Percentiles rank a stretch among this genome's conserved stretches.
Evolutionary conservation across 1,139 yeast genomes (phyloP).

Genomic region (Taiozyma sp.): DNA sequence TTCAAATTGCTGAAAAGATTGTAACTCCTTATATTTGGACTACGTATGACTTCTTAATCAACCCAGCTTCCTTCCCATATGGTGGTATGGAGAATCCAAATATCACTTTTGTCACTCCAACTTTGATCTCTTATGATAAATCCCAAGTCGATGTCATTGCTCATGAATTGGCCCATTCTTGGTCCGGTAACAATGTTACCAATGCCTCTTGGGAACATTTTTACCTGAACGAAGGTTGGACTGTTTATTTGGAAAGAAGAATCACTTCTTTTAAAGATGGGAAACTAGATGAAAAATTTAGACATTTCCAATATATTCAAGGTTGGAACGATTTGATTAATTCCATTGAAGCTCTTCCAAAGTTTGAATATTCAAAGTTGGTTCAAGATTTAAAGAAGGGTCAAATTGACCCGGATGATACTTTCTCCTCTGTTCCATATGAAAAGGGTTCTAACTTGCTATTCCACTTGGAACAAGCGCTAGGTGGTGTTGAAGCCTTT

Average conservation of each 20-base stretch:
- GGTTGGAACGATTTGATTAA: conserved; percentile 84
- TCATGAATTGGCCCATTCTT: conserved; percentile 88
- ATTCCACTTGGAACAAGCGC: conserved; percentile 61
- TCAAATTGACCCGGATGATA: conserved; percentile 75
- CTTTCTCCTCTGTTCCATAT: conserved; percentile 84
- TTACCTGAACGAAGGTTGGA: conserved; percentile 97
- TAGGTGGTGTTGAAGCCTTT: conserved; percentile 59
- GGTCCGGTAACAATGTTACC: conserved; percentile 90
- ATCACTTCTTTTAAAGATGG: conserved; percentile 47
- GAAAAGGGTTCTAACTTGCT: conserved; percentile 86
- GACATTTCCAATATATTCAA: conserved; percentile 80
- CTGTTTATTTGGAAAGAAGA: conserved; percentile 85
- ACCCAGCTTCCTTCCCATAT: conserved; percentile 84
- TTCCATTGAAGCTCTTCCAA: conserved; percentile 55
- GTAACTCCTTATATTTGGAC: conserved; percentile 87
- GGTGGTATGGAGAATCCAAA: conserved; percentile 98
- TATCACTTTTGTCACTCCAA: conserved; percentile 88
- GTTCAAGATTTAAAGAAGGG: conserved; percentile 65
- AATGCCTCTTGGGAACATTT: conserved; percentile 92
- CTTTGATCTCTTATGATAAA: conserved; percentile 81
- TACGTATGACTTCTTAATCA: conserved; percentile 72
- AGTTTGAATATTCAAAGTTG: conserved; percentile 52
- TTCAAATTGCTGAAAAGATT: conserved; percentile 72
- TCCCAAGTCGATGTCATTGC: conserved; percentile 87
- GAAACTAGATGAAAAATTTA: conserved; percentile 69